phyloP scores from a whole-genome alignment of 2,329 filamentous ascomycete genomes.

The Phoma sp. region DNA sequence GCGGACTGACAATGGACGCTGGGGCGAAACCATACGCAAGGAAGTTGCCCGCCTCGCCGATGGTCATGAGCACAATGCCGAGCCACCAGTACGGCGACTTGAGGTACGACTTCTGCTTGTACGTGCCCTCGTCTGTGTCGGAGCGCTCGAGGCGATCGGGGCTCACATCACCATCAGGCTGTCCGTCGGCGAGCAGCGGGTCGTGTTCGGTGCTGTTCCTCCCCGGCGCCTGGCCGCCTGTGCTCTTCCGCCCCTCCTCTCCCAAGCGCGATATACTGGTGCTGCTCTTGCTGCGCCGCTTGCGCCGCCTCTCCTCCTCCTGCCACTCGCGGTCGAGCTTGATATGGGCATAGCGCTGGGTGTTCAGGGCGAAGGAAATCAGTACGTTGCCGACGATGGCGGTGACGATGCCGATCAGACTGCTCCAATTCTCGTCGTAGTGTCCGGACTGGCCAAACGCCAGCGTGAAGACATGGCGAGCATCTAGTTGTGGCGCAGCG shows the following conservation, averaged over 20 bases:
- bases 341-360: constrained; percentile 94
- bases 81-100: constrained; percentile 95
- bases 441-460: constrained; percentile 18
- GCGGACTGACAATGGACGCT: constrained; percentile 93
- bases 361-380: constrained; percentile 94
- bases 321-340: constrained; percentile 75
- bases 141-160: background rate
- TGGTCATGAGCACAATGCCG: constrained; percentile 87
- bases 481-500: constrained; percentile 20
- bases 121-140: constrained; percentile 37
- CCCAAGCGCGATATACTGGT: constrained; percentile 48
- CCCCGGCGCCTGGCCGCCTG: constrained; percentile 1
- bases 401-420: constrained; percentile 90
- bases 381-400: constrained; percentile 92
- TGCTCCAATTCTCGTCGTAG: constrained; percentile 71
- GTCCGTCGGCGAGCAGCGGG: constrained; percentile 1
- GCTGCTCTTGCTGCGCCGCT: constrained; percentile 46
- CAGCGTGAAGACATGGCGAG: constrained; percentile 14
- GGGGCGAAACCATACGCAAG: constrained; percentile 97
- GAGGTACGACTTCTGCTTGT: constrained; percentile 74
- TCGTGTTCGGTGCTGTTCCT: constrained; percentile 6
- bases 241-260: constrained; percentile 38
- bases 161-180: background rate
- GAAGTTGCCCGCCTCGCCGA: constrained; percentile 96
- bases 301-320: constrained; percentile 49